phyloP scores from a whole-genome alignment of 2,329 filamentous ascomycete species.

The Cladosporium sp. region DNA sequence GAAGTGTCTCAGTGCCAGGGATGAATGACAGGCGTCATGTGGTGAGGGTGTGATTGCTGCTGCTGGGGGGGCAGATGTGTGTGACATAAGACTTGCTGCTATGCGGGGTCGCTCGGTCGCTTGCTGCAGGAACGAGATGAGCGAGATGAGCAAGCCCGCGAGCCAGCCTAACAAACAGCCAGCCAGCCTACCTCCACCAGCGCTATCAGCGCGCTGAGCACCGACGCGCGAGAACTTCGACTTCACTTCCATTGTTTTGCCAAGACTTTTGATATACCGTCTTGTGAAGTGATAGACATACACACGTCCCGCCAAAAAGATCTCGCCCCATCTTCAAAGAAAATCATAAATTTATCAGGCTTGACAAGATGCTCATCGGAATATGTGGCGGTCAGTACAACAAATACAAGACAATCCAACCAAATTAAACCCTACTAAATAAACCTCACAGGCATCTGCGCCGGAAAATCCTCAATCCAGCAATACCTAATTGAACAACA shows the following conservation, averaged over 20 bases:
- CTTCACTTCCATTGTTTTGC: conserved; percentile 8
- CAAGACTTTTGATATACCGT: background rate
- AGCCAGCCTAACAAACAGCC: too few relatives aligned
- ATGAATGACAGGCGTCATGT: too few relatives aligned
- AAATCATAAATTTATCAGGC: too few relatives aligned
- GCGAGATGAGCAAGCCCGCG: background rate
- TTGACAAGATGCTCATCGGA: conserved; percentile 62
- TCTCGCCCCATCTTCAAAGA: too few relatives aligned
- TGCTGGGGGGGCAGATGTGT: background rate
- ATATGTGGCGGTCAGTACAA: conserved; percentile 61
- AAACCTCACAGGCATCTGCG: conserved; percentile 67
- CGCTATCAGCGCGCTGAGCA: too few relatives aligned
- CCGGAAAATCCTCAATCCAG: conserved; percentile 86
- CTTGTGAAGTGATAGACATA: too few relatives aligned
- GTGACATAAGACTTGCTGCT: background rate
- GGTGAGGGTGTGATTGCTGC: background rate
- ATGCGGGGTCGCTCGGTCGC: background rate
- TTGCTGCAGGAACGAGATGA: background rate
- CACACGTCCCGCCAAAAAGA: too few relatives aligned
- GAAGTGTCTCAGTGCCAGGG: too few relatives aligned
- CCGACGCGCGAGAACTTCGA: background rate
- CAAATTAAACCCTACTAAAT: background rate
- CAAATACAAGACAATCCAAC: background rate
- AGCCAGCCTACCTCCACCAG: too few relatives aligned
- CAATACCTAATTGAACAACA: conserved; percentile 81